Base-by-base conservation (phyloP, 306 rosid genomes). In the Leucaena leucocephala region DNA sequence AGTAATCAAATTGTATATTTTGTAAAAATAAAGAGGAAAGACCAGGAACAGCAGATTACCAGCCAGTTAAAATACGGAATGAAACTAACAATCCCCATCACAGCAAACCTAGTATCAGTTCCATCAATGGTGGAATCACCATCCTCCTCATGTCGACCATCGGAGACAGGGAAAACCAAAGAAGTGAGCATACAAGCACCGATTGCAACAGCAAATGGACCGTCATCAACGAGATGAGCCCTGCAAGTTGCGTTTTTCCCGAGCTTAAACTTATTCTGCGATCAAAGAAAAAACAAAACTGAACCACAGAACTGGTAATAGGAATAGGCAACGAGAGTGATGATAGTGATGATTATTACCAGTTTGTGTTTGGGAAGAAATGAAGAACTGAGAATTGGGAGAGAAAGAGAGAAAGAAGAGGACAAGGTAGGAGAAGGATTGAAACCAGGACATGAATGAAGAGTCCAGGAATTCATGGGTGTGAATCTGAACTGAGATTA, bases 51-150 rank as follows among this genome's bases (percentile, higher is more conserved):
- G 77, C 55, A 42, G n/a, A 54, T 43, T 82, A 95, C 98, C 75
- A 96, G 96, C 99, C 99, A 96, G 80, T 96, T 96, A 85, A 96
- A 96, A 87, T 88, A 96, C 54, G 99, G 99, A 80, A 96, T 90
- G 90, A 93, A 86, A 79, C 96, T 89, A 22, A 95, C 68, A 70
- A 95, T 85, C 65, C 91, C 88, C 99, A 95, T 93, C 21, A 91
- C 93, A 0, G 91, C 92, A 34, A 95, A 82, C 86, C 97, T 90
- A 2, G 96, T 52, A 75, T 93, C 97, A 13, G 90, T 86, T 43
- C 90, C 78, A 33, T 86, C 90, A 40, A 89, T 12, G 4, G 86
- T 74, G 34, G 91, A 85, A 14, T 88, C 91, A 43, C 72, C 87
- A 16, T 87, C 85, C 16, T 89, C 92, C 0, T 81, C 89, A 4